Conservation (phyloP, 768 basidiomycete genomes). For the Russula dissimulans region DNA sequence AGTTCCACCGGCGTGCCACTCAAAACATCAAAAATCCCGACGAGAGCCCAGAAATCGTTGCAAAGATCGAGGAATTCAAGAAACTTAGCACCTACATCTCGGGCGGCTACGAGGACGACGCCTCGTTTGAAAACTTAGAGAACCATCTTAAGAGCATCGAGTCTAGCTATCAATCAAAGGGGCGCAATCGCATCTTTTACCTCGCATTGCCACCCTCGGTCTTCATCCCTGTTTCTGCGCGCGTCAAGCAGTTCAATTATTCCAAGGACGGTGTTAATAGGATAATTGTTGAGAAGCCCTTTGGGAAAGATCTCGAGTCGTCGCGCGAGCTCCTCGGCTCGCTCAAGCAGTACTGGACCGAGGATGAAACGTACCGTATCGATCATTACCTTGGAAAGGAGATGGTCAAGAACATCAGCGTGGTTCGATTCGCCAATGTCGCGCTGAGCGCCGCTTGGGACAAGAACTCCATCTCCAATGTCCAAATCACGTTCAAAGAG, state of each 20-base stretch:
- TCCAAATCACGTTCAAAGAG: conserved; percentile 99
- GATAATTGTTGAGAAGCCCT: conserved; percentile 97
- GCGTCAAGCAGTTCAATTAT: conserved; percentile 78
- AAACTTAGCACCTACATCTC: conserved; percentile 68
- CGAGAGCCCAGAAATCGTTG: conserved; percentile 46
- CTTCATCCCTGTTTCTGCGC: conserved; percentile 81
- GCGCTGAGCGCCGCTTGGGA: conserved; percentile 88
- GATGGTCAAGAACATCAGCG: conserved; percentile 99
- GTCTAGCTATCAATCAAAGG: conserved; percentile 49
- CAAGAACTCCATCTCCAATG: conserved; percentile 91
- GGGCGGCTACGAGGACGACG: conserved; percentile 81
- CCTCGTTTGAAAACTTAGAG: conserved; percentile 69
- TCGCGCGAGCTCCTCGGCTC: conserved; percentile 67
- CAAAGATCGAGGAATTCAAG: conserved; percentile 78
- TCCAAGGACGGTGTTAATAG: conserved; percentile 66
- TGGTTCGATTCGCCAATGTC: conserved; percentile 91
- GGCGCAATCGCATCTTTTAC: conserved; percentile 85
- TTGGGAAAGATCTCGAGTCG: conserved; percentile 88
- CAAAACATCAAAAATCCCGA: conserved; percentile 78
- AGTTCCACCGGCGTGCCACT: conserved; percentile 77
- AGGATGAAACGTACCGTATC: conserved; percentile 98
- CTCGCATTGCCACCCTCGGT: conserved; percentile 96
- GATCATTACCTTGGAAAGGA: conserved; percentile 99
- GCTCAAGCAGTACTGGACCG: conserved; percentile 82
- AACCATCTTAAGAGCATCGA: conserved; percentile 74